Evolutionary conservation across 2,329 filamentous ascomycete species (phyloP).

Genomic region (Exophiala lecanii-corni): DNA sequence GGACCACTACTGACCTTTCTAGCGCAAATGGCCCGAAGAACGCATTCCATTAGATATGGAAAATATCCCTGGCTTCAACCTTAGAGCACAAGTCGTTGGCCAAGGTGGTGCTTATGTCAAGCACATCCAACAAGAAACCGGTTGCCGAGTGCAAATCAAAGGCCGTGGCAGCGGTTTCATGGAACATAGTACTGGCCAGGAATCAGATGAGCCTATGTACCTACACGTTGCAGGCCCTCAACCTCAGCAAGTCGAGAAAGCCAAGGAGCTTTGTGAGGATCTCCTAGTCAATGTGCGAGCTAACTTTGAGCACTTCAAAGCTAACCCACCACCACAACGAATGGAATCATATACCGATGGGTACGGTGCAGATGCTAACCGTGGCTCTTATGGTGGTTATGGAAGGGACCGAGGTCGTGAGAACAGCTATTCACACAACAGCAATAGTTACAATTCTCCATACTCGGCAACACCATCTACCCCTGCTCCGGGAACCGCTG

Average conservation of each 20-base stretch:
- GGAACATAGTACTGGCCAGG: slow-evolving; percentile 77
- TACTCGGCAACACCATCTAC: slow-evolving; percentile 27
- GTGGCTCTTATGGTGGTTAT: slow-evolving; percentile 46
- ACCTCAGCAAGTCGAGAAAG: slow-evolving; percentile 75
- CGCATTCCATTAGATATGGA: slow-evolving; percentile 88
- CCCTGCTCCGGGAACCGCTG: slow-evolving; percentile 31
- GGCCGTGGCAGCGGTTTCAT: slow-evolving; percentile 92
- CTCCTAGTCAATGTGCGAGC: slow-evolving; percentile 79
- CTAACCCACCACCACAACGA: slow-evolving; percentile 63
- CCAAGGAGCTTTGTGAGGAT: slow-evolving; percentile 84
- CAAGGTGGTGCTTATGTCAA: slow-evolving; percentile 94
- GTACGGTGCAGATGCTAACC: slow-evolving; percentile 47
- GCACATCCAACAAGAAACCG: slow-evolving; percentile 92
- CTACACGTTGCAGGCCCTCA: slow-evolving; percentile 94
- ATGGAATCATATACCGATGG: slow-evolving; percentile 34
- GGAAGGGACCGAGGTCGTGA: slow-evolving; percentile 44
- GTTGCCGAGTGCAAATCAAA: slow-evolving; percentile 96
- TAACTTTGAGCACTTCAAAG: slow-evolving; percentile 89
- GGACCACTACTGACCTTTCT: slow-evolving; percentile 3
- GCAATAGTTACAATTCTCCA: slow-evolving; percentile 36
- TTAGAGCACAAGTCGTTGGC: slow-evolving; percentile 92
- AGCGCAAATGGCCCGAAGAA: slow-evolving; percentile 99
- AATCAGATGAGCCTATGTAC: slow-evolving; percentile 96
- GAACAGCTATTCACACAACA: slow-evolving; percentile 38
- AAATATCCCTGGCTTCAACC: slow-evolving; percentile 87